Evolutionary conservation across 768 basidiomycete species (phyloP).

Genomic region (Lentinus tigrinus): DNA sequence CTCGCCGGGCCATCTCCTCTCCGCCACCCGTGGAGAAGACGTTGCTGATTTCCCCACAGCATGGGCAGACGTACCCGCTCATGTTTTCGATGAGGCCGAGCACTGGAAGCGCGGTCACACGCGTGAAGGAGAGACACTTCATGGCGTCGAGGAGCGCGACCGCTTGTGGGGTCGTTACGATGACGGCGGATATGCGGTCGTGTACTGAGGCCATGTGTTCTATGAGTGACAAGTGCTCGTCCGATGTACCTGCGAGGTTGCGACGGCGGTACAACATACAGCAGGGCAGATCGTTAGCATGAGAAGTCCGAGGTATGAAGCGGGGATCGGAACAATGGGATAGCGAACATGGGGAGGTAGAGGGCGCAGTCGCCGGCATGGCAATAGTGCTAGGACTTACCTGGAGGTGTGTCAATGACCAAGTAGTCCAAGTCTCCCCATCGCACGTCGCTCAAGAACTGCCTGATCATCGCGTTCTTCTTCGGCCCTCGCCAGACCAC

Average conservation of each 20-base stretch:
- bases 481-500: constrained; percentile 99
- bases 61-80: constrained; percentile 97
- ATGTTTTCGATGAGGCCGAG: constrained; percentile 96
- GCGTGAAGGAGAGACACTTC: constrained; percentile 96
- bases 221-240: constrained; percentile 94
- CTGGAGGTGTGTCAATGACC: constrained; percentile 95
- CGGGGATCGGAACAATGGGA: not conserved
- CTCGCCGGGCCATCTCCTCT: constrained; percentile 77
- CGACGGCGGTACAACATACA: not conserved
- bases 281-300: not conserved
- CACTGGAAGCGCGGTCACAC: constrained; percentile 80
- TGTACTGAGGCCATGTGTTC: constrained; percentile 90
- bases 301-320: not conserved
- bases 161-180: constrained; percentile 97
- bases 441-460: constrained; percentile 91
- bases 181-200: constrained; percentile 73
- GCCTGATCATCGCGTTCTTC: constrained; percentile 97
- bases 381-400: constrained; percentile 41
- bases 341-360: not conserved
- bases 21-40: constrained; percentile 95
- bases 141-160: constrained; percentile 93
- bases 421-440: constrained; percentile 95
- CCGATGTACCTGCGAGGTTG: constrained; percentile 82
- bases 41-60: constrained; percentile 93
- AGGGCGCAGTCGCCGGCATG: not conserved